Base-by-base conservation (phyloP, 305 asterid species). In the Fraxinus angustifolia region DNA sequence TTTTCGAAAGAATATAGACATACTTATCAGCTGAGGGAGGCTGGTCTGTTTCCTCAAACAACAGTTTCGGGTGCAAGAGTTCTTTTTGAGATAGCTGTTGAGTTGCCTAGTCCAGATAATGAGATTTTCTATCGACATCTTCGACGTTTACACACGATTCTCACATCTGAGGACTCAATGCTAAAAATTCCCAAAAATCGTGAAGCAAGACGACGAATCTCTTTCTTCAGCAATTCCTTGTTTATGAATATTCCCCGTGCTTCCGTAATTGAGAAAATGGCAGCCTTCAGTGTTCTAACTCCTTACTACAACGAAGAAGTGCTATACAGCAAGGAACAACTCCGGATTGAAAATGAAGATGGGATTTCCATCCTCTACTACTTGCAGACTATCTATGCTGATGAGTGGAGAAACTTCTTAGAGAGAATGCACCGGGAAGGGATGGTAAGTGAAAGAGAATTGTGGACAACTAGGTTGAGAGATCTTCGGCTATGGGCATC, bases 181-280 rank as follows among this genome's bases (percentile, higher is more conserved):
- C 93, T 90, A 83, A 90, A 90, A 83, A 87, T 94, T 74, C 99
- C 99, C 1, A 90, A 85, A 79, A 96, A 94, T 92, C 93, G 92
- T 8, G 99, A 96, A 92, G 99, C 99, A 80, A 93, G 98, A 84
- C 97, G 98, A 12, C 87, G 99, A 76, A 92, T 96, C 76, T 95
- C 98, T 71, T 96, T 96, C 91, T 96, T 96, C 87, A 94, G 97
- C 89, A 96, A 96, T 84, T 96, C 99, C 83, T 86, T 96, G 86
- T 96, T 96, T 87, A 96, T 94, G 99, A 94, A 90, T 88, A 93
- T 96, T 94, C 99, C 99, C 77, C 99, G 88, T 80, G 99, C 99
- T 50, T 97, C 99, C 48, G 97, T 90, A 73, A 97, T 94, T 86
- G 97, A 93, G 92, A 94, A 96, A 83, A 96, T 96, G 99, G 89